Evolutionary conservation across 768 basidiomycete species (phyloP).

Genomic region (Mycena rebaudengoi): DNA sequence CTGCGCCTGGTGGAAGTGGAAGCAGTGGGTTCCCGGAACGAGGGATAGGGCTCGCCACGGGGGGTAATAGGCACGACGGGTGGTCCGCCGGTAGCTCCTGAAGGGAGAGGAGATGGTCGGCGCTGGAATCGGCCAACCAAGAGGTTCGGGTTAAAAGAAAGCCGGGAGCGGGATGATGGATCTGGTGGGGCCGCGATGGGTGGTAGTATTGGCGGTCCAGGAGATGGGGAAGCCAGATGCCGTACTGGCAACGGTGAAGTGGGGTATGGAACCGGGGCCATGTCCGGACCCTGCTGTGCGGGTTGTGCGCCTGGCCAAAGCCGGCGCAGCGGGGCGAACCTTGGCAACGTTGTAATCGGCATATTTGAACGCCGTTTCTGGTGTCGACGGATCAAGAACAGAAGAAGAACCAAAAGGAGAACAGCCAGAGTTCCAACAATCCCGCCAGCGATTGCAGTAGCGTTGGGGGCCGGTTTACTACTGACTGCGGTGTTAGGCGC

Average conservation of each 20-base stretch:
- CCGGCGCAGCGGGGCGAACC: not conserved
- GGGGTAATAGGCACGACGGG: not conserved
- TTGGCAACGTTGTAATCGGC: constrained; percentile 2
- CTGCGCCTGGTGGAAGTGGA: constrained; percentile 9
- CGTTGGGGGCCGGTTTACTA: too few relatives aligned
- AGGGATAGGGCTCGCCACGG: constrained; percentile 22
- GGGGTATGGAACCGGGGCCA: constrained; percentile 25
- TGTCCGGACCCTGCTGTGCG: constrained; percentile 20
- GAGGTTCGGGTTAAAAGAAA: constrained; percentile 41
- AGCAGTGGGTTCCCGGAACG: constrained; percentile 24
- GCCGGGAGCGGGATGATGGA: constrained; percentile 6
- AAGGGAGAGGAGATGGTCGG: constrained; percentile 10
- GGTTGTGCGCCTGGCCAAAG: constrained; percentile 8
- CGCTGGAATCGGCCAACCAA: constrained; percentile 29
- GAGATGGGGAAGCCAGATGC: not conserved
- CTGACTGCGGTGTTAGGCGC: not conserved
- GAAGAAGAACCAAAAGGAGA: constrained; percentile 32
- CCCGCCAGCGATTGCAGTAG: constrained; percentile 37
- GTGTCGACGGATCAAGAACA: constrained; percentile 23
- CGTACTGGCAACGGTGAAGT: constrained; percentile 1
- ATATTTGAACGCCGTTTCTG: constrained; percentile 26
- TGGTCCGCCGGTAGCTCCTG: not conserved
- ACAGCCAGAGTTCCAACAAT: constrained; percentile 36
- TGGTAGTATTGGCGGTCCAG: too few relatives aligned
- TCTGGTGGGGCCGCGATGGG: constrained; percentile 6